Evolutionary conservation across 176 grass and related monocot species (phyloP).

Genomic region (Thalia dealbata): DNA sequence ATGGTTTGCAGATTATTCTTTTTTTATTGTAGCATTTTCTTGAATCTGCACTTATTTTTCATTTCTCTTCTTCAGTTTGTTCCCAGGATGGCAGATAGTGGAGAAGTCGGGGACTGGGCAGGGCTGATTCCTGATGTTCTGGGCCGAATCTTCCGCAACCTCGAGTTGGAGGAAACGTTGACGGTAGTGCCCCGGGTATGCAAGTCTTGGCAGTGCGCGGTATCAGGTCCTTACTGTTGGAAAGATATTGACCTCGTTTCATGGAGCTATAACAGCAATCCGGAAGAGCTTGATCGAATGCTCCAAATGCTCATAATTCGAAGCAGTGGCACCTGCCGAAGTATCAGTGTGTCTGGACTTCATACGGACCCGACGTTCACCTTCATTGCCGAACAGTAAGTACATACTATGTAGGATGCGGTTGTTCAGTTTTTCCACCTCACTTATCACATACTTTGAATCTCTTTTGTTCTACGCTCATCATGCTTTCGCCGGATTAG

Average conservation of each 20-base stretch:
- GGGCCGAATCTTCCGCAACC: slow-evolving; percentile 77
- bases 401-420: slow-evolving; percentile 2
- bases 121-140: slow-evolving; percentile 85
- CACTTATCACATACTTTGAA: not conserved
- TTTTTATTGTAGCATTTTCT: no score
- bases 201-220: slow-evolving; percentile 62
- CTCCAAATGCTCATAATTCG: slow-evolving; percentile 58
- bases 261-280: slow-evolving; percentile 78
- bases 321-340: slow-evolving; percentile 51
- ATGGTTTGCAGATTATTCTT: no score
- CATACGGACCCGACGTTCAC: slow-evolving; percentile 57
- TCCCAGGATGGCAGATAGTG: slow-evolving; percentile 44
- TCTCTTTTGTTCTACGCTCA: not conserved
- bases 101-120: slow-evolving; percentile 66
- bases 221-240: slow-evolving; percentile 90
- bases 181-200: slow-evolving; percentile 81
- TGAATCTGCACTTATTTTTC: no score
- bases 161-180: slow-evolving; percentile 68
- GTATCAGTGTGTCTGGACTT: slow-evolving; percentile 64
- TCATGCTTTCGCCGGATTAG: not conserved
- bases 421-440: not conserved
- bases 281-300: slow-evolving; percentile 72
- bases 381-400: slow-evolving; percentile 73
- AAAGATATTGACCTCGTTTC: slow-evolving; percentile 88
- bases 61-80: not conserved